Conservation (phyloP, 2,329 filamentous ascomycete genomes). For the Hysterium pulicare region DNA sequence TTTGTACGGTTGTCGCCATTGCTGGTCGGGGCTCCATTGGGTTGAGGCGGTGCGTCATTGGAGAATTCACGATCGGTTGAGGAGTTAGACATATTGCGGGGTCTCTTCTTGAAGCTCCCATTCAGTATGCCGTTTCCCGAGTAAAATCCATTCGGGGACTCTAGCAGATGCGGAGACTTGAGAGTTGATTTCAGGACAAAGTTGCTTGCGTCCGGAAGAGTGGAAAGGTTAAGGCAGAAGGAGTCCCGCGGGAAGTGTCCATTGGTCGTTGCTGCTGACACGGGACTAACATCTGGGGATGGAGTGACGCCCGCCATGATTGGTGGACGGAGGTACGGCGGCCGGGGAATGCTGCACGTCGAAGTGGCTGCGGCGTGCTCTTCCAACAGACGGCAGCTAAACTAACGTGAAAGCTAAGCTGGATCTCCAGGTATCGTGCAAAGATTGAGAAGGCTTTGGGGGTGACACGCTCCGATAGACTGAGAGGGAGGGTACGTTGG, state of each 20-base stretch:
- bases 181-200: constrained; percentile 38
- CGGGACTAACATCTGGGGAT: constrained; percentile 42
- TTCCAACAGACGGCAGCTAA: constrained; percentile 6
- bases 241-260: constrained; percentile 36
- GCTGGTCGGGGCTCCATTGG: constrained; percentile 14
- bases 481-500: background rate
- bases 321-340: constrained; percentile 28
- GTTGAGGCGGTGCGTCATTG: constrained; percentile 22
- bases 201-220: constrained; percentile 34
- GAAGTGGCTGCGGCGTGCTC: constrained; percentile 1
- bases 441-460: too few relatives aligned
- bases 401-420: too few relatives aligned
- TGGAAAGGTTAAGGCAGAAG: constrained; percentile 39
- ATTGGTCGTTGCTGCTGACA: constrained; percentile 41
- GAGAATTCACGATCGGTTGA: constrained; percentile 41
- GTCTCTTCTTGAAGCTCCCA: constrained; percentile 34
- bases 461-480: too few relatives aligned
- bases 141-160: constrained; percentile 35
- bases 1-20: constrained; percentile 29
- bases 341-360: constrained; percentile 25
- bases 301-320: constrained; percentile 40
- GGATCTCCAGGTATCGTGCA: too few relatives aligned
- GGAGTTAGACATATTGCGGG: constrained; percentile 43
- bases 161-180: constrained; percentile 37
- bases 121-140: constrained; percentile 24